Base-by-base conservation (phyloP, 176 grass and related monocot genomes). In the Triticum turgidum region DNA sequence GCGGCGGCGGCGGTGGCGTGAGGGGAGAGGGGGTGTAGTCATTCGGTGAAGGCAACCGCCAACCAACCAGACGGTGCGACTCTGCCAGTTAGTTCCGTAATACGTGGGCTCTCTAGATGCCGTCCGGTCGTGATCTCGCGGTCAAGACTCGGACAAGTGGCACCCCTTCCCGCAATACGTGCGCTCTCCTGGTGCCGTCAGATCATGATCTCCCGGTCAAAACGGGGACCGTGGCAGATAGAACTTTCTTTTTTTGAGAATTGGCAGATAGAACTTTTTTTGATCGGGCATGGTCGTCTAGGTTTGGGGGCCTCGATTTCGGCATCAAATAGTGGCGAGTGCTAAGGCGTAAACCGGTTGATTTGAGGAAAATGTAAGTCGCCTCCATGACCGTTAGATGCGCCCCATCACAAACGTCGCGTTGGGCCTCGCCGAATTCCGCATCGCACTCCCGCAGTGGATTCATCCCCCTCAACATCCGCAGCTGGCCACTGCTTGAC, bases 21-120 rank as follows among this genome's bases (percentile, higher is more conserved):
- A 70, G 29, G 73, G 64, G 61, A 51, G 24, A 79, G 61, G 39
- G 76, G 71, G 58, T 47, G 69, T 62, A 38, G 69, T 62, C 45
- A 78, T 62, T 58, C n/a, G 74, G 75, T 78, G 90, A 86, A 67
- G 66, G 83, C 34, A 30, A 24, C 56, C 22, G n/a, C 11, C 54
- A 73, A 80, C 32, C 80, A 70, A 45, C 12, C 73, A 34, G 24
- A 56, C 21, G 63, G n/a, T n/a, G 9, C 15, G 39, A 41, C 15
- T 9, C n/a, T 38, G 54, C 11, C 32, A 20, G 17, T 24, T 65
- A 9, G 27, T 29, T 11, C 63, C 78, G 49, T 1, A 8, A 61
- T 35, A 49, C 29, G 45, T 70, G 88, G 65, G 54, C 9, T 63
- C 30, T 61, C 4, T 56, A 11, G 1, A 0, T 3, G 27, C 73